These are phyloP conservation scores for Stephania yunnanensis DNA, from an alignment of 164 flowering plant genomes.

Conservation along the genomic window DNA sequence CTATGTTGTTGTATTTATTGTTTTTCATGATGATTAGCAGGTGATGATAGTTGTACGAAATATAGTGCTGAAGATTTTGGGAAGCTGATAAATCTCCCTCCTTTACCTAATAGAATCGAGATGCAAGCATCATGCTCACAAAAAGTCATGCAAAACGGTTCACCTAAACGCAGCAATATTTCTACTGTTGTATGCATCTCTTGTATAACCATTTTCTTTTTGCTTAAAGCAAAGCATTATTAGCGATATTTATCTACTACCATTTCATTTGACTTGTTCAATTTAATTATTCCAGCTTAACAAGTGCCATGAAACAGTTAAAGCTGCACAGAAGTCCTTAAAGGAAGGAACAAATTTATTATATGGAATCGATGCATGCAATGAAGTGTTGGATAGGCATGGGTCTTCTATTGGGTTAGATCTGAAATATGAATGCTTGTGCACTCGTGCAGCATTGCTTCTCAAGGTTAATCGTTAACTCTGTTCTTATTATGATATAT, in stretches of 20 bases:
- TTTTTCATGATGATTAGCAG: slow-evolving; percentile 30
- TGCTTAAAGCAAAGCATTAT: not conserved
- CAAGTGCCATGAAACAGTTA: slow-evolving; percentile 54
- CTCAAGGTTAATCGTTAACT: slow-evolving; percentile 56
- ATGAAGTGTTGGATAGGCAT: slow-evolving; percentile 75
- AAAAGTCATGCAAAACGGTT: slow-evolving; percentile 20
- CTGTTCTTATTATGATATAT: not conserved
- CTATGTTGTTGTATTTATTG: too few relatives aligned
- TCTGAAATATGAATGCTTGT: slow-evolving; percentile 58
- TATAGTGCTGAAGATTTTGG: slow-evolving; percentile 60
- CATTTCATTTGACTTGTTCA: slow-evolving; percentile 12
- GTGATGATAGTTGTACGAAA: slow-evolving; percentile 33
- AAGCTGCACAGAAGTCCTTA: slow-evolving; percentile 56
- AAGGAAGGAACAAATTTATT: slow-evolving; percentile 40
- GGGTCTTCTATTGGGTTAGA: slow-evolving; percentile 39
- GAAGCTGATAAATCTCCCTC: slow-evolving; percentile 40
- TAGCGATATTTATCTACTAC: not conserved
- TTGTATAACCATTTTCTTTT: slow-evolving; percentile 5
- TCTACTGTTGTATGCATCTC: slow-evolving; percentile 35
- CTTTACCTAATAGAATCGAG: slow-evolving; percentile 35
- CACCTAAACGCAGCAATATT: slow-evolving; percentile 16
- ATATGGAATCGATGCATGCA: slow-evolving; percentile 84
- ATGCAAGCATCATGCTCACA: slow-evolving; percentile 19
- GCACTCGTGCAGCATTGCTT: slow-evolving; percentile 76
- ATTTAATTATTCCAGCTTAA: slow-evolving; percentile 42